A percentile compares a stretch with the other conserved stretches of the same genome.
phyloP scores from a whole-genome alignment of 176 grass and related monocot species.

The Carex cristatella region DNA sequence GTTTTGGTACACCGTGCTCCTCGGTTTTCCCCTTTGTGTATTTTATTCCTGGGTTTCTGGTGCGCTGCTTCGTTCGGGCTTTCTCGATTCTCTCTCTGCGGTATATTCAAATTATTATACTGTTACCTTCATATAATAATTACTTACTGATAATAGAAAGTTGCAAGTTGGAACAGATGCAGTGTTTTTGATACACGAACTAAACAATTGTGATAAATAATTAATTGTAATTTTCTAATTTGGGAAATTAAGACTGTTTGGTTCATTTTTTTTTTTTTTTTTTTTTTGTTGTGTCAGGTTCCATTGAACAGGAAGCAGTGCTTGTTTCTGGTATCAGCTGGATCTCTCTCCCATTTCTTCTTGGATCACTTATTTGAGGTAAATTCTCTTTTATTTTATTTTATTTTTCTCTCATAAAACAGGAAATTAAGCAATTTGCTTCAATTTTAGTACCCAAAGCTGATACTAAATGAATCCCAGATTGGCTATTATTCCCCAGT shows the following conservation, averaged over 20 bases:
- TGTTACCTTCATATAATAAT: too few species aligned
- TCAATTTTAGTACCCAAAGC: too few species aligned
- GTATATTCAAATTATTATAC: slow-evolving; percentile 1
- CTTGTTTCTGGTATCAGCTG: slow-evolving; percentile 69
- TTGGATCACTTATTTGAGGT: slow-evolving; percentile 96
- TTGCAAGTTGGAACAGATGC: too few species aligned
- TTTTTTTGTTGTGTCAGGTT: slow-evolving; percentile 28
- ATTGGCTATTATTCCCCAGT: too few species aligned
- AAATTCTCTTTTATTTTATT: neutral
- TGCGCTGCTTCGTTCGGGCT: slow-evolving; percentile 27
- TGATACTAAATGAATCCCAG: too few species aligned
- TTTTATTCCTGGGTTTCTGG: slow-evolving; percentile 64
- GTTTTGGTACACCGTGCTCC: slow-evolving; percentile 73
- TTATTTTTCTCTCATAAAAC: neutral
- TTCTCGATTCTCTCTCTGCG: slow-evolving; percentile 44
- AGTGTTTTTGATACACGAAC: too few species aligned
- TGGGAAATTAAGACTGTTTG: neutral
- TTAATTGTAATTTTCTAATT: neutral
- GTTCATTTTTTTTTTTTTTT: neutral
- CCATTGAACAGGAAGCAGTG: slow-evolving; percentile 56
- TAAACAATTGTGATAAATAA: neutral
- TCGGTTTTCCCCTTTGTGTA: slow-evolving; percentile 62
- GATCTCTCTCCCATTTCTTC: slow-evolving; percentile 93
- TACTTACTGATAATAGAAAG: too few species aligned
- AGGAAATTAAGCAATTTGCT: neutral